These are phyloP conservation scores for Eudorina sp. DNA, from an alignment of 139 green algal species.

Conservation along the genomic window DNA sequence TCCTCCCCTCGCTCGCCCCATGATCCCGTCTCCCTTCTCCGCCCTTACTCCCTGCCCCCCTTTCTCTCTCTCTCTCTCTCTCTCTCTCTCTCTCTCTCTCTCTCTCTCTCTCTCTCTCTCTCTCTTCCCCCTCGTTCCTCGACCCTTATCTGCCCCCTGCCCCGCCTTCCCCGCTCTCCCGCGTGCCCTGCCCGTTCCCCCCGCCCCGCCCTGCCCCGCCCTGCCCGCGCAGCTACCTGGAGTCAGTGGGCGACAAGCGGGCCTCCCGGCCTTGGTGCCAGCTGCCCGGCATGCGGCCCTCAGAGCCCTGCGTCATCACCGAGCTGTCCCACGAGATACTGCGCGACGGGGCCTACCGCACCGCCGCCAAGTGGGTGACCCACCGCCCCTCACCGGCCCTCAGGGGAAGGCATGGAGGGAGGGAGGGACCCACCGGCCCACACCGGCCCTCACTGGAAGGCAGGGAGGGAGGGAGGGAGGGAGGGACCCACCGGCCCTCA, in stretches of 20 bases:
- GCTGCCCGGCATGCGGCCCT: constrained; percentile 12
- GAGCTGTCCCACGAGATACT: constrained; percentile 10
- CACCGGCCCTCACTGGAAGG: no score
- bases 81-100: neutral
- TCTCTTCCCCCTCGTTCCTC: neutral
- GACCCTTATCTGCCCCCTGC: no score
- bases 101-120: neutral
- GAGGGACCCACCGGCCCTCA: no score
- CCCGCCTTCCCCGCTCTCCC: no score
- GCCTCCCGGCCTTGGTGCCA: neutral
- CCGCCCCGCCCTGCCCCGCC: no score
- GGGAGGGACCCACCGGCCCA: no score
- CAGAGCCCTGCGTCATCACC: neutral
- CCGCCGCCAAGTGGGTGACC: constrained; percentile 25
- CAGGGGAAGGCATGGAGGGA: no score
- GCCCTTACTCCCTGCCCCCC: neutral
- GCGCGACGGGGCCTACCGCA: neutral
- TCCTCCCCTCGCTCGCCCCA: no score
- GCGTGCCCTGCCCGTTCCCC: no score
- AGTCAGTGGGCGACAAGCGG: neutral
- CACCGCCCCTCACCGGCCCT: no score
- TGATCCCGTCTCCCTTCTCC: no score
- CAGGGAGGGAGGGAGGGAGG: no score
- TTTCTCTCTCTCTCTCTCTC: neutral
- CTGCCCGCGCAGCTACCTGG: constrained; percentile 28